These are phyloP conservation scores for Coccomyxa subellipsoidea DNA, from an alignment of 163 green algal species.

Conservation along the genomic window DNA sequence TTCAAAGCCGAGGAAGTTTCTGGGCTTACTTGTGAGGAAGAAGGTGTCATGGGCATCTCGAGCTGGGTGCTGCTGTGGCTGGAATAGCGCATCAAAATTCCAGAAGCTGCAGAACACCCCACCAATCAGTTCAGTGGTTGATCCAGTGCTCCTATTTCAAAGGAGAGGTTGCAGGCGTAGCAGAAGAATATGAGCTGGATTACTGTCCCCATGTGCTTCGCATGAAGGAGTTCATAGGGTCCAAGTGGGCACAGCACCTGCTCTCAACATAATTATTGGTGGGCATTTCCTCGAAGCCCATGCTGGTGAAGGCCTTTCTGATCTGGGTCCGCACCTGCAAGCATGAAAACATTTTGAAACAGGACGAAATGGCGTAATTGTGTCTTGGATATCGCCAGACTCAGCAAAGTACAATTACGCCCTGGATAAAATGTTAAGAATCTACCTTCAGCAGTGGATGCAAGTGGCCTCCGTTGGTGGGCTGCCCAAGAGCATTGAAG, in stretches of 20 bases:
- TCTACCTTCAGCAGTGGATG: slow-evolving; percentile 99
- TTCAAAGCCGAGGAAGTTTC: not conserved
- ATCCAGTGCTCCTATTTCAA: too few relatives aligned
- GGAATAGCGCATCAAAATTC: slow-evolving; percentile 99
- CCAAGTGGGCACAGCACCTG: slow-evolving; percentile 14
- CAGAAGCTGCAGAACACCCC: slow-evolving; percentile 86
- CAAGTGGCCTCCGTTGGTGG: slow-evolving; percentile 71
- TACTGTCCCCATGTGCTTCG: too few relatives aligned
- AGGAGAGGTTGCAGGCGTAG: too few relatives aligned
- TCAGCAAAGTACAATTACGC: too few relatives aligned
- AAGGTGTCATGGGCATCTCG: slow-evolving; percentile 99
- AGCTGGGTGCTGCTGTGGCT: slow-evolving; percentile 97
- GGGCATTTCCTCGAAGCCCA: slow-evolving; percentile 98
- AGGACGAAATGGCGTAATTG: too few relatives aligned
- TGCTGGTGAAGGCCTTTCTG: slow-evolving; percentile 97
- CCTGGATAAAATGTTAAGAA: too few relatives aligned
- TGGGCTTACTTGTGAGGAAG: slow-evolving; percentile 78
- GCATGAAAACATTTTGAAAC: not conserved
- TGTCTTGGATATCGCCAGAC: too few relatives aligned
- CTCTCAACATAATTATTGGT: slow-evolving; percentile 91
- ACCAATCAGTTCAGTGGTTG: too few relatives aligned
- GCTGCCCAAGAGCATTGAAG: slow-evolving; percentile 84
- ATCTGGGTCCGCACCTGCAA: slow-evolving; percentile 91
- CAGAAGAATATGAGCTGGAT: too few relatives aligned
- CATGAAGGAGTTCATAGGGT: too few relatives aligned